A percentile compares a stretch with the other conserved stretches of the same genome.
Conservation (phyloP, 164 flowering plant species). For the Stephania japonica region DNA sequence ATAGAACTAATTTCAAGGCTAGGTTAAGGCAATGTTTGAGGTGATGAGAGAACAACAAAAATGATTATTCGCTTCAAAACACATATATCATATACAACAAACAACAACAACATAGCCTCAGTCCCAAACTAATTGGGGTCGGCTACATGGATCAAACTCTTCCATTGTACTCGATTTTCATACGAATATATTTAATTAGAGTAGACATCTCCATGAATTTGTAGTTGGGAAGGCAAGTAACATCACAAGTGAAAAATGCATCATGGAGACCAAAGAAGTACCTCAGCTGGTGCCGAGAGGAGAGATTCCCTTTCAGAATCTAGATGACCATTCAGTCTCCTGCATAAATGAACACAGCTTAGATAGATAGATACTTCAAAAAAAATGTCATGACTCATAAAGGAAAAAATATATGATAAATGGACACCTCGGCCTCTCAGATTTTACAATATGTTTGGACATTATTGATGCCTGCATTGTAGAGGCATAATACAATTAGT, state of each 20-base stretch:
- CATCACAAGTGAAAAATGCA: background rate
- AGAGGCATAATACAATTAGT: background rate
- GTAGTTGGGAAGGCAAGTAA: background rate
- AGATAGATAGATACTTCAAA: background rate
- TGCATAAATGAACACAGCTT: conserved; percentile 19
- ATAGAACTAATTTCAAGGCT: background rate
- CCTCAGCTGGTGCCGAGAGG: conserved; percentile 47
- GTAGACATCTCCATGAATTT: background rate
- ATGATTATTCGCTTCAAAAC: background rate
- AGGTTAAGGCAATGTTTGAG: background rate
- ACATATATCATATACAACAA: background rate
- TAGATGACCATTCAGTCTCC: conserved; percentile 39
- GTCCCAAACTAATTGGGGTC: too few relatives aligned
- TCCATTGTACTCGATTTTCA: too few relatives aligned
- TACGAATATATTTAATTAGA: background rate
- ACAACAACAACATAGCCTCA: too few relatives aligned
- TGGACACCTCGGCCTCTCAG: conserved; percentile 67
- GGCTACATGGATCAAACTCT: too few relatives aligned
- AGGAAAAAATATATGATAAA: background rate
- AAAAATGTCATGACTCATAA: background rate
- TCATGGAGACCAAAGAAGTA: conserved; percentile 10
- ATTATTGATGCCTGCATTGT: conserved; percentile 74
- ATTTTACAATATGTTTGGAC: conserved; percentile 67
- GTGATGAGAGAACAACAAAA: background rate
- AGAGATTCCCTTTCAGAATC: conserved; percentile 44